These are phyloP conservation scores for Megacollybia platyphylla DNA, from an alignment of 1,284 basidiomycete species.

Conservation along the genomic window DNA sequence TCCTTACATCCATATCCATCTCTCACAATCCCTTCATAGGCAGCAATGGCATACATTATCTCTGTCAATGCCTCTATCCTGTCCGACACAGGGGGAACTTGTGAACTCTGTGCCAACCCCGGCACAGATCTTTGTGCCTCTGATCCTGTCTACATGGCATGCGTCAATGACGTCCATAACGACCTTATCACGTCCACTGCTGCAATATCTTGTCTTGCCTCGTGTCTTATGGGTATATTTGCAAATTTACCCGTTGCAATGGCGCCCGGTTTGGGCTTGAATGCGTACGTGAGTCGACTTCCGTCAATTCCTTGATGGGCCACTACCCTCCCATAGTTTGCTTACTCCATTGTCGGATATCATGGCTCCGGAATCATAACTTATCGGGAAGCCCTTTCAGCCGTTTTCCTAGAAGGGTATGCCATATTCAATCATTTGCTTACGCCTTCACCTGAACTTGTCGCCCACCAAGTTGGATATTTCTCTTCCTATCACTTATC, in stretches of 20 bases:
- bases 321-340: constrained; percentile 37
- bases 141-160: constrained; percentile 54
- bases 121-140: constrained; percentile 33
- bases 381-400: constrained; percentile 76
- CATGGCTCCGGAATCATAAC: constrained; percentile 68
- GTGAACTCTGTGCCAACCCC: constrained; percentile 41
- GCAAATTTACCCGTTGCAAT: constrained; percentile 80
- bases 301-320: not conserved
- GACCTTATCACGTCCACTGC: constrained; percentile 75
- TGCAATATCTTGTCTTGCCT: constrained; percentile 63
- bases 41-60: constrained; percentile 66
- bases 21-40: constrained; percentile 18
- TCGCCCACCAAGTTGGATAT: constrained; percentile 49
- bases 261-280: constrained; percentile 71
- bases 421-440: constrained; percentile 9
- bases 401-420: constrained; percentile 79
- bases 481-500: constrained; percentile 71
- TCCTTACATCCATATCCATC: not conserved
- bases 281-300: constrained; percentile 55
- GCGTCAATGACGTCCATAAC: constrained; percentile 52
- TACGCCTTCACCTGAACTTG: constrained; percentile 1
- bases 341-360: constrained; percentile 80
- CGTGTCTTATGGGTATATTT: constrained; percentile 72
- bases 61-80: constrained; percentile 78
- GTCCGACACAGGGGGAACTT: constrained; percentile 69